Base-by-base conservation (phyloP, 345 rosid genomes). In the Eucalyptus marginata region DNA sequence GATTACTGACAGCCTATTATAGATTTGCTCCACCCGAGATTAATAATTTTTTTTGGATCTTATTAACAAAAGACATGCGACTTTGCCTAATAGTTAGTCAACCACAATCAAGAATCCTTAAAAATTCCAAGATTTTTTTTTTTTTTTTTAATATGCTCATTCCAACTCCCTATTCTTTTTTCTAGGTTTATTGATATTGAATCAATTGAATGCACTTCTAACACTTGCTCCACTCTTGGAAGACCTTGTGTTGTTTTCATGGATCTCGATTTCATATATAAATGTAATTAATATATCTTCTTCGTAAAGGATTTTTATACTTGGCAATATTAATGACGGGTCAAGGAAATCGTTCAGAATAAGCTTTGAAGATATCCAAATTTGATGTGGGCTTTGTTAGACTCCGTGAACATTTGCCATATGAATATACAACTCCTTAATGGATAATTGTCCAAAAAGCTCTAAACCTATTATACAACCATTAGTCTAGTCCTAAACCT, bases 391-490 rank as follows among this genome's bases (percentile, higher is more conserved):
- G 16, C 68, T 59, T 59, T 59, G 31, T 12, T 29, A 59, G 33
- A 12, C 16, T 59, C 16, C 27, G 31, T 59, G 68, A 59, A 59
- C 33, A 59, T 59, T 59, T 27, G 68, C 33, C 68, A 27, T 12
- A 27, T 59, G 33, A 59, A 59, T 59, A 27, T 27, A 27, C 15
- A 59, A 59, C 16, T 59, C 66, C 4, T 12, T 1, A 56, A 56
- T 56, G 36, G 20, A 64, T 13, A n/a, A 64, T 3, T n/a, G 36
- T 64, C 10, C 18, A n/a, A 14, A 64, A n/a, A 64, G 18, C 8
- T 3, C 5, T n/a, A 7, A n/a, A 64, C 5, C 0, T n/a, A 64
- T 64, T 14, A 36, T 4, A 64, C 1, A 0, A 13, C 0, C 16
- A 4, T 8, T 16, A n/a, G 3, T 64, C 31, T 0, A n/a, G 10